These are phyloP conservation scores for Chamaecyparis obtusa DNA, from an alignment of 75 land plant genomes.

Conservation along the genomic window DNA sequence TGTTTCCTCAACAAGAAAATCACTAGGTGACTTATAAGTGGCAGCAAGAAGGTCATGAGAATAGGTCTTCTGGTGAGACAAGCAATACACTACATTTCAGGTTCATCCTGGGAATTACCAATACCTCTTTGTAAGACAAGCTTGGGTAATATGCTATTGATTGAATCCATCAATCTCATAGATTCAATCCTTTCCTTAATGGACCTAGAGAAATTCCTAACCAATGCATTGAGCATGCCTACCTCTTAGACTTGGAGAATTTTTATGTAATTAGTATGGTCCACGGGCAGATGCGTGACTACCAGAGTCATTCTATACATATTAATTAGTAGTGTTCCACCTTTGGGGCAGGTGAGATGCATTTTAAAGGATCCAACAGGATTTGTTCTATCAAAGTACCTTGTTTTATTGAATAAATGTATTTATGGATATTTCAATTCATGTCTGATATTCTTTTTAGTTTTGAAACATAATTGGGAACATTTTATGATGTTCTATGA, in stretches of 20 bases:
- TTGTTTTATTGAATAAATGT: too few relatives aligned
- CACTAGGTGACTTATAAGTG: too few relatives aligned
- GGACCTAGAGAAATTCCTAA: not conserved
- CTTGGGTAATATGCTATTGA: not conserved
- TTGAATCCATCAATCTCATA: not conserved
- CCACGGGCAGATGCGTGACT: too few relatives aligned
- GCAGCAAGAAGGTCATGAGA: slow-evolving; percentile 13
- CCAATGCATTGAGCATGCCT: slow-evolving; percentile 6
- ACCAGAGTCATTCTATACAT: too few relatives aligned
- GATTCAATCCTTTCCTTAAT: slow-evolving; percentile 16
- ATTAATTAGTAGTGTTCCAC: too few relatives aligned
- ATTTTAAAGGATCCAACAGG: too few relatives aligned
- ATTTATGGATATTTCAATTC: too few relatives aligned
- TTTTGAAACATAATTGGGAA: slow-evolving; percentile 1
- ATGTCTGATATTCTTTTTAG: too few relatives aligned
- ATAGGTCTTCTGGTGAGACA: slow-evolving; percentile 5
- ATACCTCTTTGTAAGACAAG: slow-evolving; percentile 10
- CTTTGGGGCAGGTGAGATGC: too few relatives aligned
- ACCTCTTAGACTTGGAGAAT: slow-evolving; percentile 6
- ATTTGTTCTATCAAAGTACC: too few relatives aligned
- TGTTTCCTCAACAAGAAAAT: too few relatives aligned
- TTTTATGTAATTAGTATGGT: too few relatives aligned
- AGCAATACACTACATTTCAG: slow-evolving; percentile 16
- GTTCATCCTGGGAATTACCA: slow-evolving; percentile 6
- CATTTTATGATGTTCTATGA: slow-evolving; percentile 76